Evolutionary conservation across 73 alveolate genomes (phyloP).

Genomic region (Paramecium sexaurelia): DNA sequence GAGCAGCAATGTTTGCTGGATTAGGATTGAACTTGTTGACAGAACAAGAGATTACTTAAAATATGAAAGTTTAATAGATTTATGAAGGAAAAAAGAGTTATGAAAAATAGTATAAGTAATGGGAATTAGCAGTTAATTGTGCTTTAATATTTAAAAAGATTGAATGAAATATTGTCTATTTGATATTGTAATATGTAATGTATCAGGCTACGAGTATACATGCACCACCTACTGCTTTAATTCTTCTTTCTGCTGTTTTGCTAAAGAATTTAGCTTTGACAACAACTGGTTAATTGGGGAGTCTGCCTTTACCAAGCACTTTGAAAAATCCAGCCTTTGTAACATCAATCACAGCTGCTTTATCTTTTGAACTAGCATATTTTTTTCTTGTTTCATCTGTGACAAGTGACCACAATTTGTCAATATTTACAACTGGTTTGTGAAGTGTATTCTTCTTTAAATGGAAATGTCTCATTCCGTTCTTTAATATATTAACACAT

Average conservation of each 20-base stretch:
- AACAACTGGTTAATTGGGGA: constrained; percentile 92
- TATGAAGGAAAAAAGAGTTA: not conserved
- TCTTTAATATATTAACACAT: not conserved
- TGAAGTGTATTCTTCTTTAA: constrained; percentile 90
- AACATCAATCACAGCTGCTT: constrained; percentile 96
- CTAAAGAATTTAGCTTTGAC: constrained; percentile 96
- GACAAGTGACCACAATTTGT: constrained; percentile 94
- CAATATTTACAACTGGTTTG: constrained; percentile 92
- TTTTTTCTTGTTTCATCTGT: constrained; percentile 92
- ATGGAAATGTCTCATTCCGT: constrained; percentile 99
- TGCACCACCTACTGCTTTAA: constrained; percentile 98
- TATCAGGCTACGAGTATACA: constrained; percentile 93
- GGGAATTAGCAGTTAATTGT: constrained; percentile 55
- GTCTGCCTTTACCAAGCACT: constrained; percentile 95
- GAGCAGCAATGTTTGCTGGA: constrained; percentile 59
- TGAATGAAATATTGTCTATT: constrained; percentile 9
- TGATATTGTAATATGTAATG: not conserved
- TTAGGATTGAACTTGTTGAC: not conserved
- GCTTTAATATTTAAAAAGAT: constrained; percentile 23
- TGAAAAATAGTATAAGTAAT: not conserved
- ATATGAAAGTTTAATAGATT: constrained; percentile 18
- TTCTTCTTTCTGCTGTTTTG: constrained; percentile 96
- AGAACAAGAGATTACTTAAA: not conserved
- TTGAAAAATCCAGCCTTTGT: constrained; percentile 96
- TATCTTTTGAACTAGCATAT: constrained; percentile 83